Evolutionary conservation across 1,139 yeast species (phyloP).

Genomic region (Geotrichum klebahnii): DNA sequence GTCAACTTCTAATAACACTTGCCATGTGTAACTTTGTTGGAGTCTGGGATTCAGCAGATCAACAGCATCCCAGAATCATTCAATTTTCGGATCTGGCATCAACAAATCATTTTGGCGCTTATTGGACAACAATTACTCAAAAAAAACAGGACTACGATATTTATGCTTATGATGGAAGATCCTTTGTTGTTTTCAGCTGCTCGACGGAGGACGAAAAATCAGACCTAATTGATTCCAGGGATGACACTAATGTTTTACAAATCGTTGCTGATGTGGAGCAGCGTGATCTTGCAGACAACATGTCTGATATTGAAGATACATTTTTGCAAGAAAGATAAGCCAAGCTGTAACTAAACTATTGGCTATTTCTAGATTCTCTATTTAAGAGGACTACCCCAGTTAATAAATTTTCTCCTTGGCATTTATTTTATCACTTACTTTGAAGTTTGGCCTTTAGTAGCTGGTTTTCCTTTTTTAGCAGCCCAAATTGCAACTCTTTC

Average conservation of each 20-base stretch:
- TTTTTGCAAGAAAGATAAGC: conserved; percentile 7
- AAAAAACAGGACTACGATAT: background rate
- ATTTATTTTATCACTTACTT: too few species aligned
- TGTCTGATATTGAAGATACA: conserved; percentile 13
- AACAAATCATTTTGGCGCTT: conserved; percentile 4
- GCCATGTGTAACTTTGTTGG: conserved; percentile 17
- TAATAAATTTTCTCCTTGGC: too few species aligned
- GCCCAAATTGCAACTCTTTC: conserved; percentile 62
- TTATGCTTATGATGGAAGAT: conserved; percentile 14
- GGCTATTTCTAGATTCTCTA: too few species aligned
- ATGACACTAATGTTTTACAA: conserved; percentile 18
- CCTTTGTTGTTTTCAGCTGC: conserved; percentile 9
- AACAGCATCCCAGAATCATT: conserved; percentile 14
- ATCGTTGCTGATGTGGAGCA: conserved; percentile 15
- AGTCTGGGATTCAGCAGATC: conserved; percentile 14
- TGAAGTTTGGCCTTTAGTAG: conserved; percentile 1
- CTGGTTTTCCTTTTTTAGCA: conserved; percentile 50
- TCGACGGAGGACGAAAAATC: background rate
- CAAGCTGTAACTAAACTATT: too few species aligned
- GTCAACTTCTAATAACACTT: conserved; percentile 13
- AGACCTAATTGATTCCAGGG: conserved; percentile 5
- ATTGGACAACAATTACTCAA: conserved; percentile 5
- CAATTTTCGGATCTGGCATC: conserved; percentile 15
- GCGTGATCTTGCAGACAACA: background rate
- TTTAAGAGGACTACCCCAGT: too few species aligned